phyloP scores from a whole-genome alignment of 2,329 filamentous ascomycete species.

The Penicillium sp. region DNA sequence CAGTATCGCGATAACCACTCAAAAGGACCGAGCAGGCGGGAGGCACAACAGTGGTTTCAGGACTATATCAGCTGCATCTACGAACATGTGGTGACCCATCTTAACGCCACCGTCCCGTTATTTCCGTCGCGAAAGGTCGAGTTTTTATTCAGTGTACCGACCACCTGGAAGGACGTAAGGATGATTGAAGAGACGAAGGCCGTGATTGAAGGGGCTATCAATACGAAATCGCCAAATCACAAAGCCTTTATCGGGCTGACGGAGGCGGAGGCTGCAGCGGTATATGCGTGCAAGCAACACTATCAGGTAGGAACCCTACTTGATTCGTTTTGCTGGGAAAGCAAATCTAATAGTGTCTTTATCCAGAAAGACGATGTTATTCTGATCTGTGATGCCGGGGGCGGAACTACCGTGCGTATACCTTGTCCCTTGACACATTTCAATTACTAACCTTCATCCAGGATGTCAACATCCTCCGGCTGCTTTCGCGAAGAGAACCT shows the following conservation, averaged over 20 bases:
- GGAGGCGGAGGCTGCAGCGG: constrained; percentile 55
- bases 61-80: constrained; percentile 39
- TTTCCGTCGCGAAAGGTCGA: constrained; percentile 34
- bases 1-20: constrained; percentile 27
- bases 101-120: constrained; percentile 25
- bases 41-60: constrained; percentile 30
- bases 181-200: constrained; percentile 37
- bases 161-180: constrained; percentile 41
- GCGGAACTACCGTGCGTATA: constrained; percentile 42
- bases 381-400: constrained; percentile 52
- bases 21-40: constrained; percentile 19
- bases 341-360: background rate
- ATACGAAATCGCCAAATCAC: constrained; percentile 34
- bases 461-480: constrained; percentile 33
- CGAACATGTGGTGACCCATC: constrained; percentile 29
- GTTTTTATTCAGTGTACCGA: constrained; percentile 45
- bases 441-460: constrained; percentile 2
- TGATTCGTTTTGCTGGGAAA: no score
- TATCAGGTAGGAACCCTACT: constrained; percentile 20
- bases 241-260: constrained; percentile 48
- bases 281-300: constrained; percentile 44
- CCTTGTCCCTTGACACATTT: background rate
- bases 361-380: constrained; percentile 45
- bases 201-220: constrained; percentile 32
- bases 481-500: constrained; percentile 26